Evolutionary conservation across 2,329 filamentous ascomycete species (phyloP).

Genomic region (Lomentospora prolificans): DNA sequence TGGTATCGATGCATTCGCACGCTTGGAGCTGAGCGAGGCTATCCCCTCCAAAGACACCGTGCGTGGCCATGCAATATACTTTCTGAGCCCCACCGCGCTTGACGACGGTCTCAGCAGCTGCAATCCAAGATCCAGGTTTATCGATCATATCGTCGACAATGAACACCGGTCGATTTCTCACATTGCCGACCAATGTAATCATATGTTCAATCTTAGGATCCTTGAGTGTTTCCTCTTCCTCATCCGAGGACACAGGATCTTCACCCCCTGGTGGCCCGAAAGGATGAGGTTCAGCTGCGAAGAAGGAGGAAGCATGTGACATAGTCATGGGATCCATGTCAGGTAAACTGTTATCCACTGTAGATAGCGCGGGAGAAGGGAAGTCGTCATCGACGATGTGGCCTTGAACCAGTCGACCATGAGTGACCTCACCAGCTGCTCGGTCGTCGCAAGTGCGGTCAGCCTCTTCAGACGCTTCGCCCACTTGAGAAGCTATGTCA

Average conservation of each 20-base stretch:
- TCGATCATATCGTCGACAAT: conserved; percentile 99
- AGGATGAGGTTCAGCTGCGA: conserved; percentile 52
- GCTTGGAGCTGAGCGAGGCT: conserved; percentile 81
- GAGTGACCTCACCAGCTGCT: conserved; percentile 80
- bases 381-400: conserved; percentile 94
- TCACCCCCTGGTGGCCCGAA: conserved; percentile 72
- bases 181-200: conserved; percentile 95
- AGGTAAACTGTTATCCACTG: conserved; percentile 52
- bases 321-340: conserved; percentile 77
- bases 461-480: conserved; percentile 21
- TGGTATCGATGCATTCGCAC: conserved; percentile 87
- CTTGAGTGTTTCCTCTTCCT: conserved; percentile 83
- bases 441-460: conserved; percentile 61
- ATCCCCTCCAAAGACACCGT: conserved; percentile 86
- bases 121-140: conserved; percentile 93
- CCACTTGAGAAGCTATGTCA: conserved; percentile 2
- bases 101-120: conserved; percentile 90
- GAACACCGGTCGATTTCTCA: conserved; percentile 78
- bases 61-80: conserved; percentile 96
- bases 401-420: conserved; percentile 81
- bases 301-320: conserved; percentile 71
- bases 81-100: conserved; percentile 86
- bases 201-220: conserved; percentile 80
- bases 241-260: conserved; percentile 72
- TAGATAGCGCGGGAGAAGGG: conserved; percentile 64